Base-by-base conservation (phyloP, 2,329 filamentous ascomycete species). In the Xylaria hypoxylon region DNA sequence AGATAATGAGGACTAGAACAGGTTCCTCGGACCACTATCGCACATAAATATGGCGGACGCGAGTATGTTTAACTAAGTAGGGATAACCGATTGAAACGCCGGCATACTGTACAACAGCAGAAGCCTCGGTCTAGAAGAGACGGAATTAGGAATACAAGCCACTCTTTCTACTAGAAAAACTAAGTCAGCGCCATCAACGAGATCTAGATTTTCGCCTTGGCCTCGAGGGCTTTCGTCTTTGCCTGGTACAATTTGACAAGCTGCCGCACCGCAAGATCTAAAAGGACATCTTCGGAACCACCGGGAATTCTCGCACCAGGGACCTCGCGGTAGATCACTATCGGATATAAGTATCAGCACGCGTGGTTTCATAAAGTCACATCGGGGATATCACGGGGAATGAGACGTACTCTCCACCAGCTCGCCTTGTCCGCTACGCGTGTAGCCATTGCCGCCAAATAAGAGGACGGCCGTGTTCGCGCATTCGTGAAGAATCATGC, bases 361-460 rank as follows among this genome's bases (percentile, higher is more conserved):
- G n/a, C 33, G 22, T 3, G 19, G 2, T 17, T 11, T 44, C 2
- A 51, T 11, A 51, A 13, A n/a, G 5, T 13, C n/a, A 4, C 1
- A 24, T 31, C n/a, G 53, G n/a, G 22, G 3, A 52, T 31, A 15
- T 5, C 1, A 10, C 7, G n/a, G 40, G 22, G n/a, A 22, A 3
- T n/a, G 17, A 15, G n/a, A 87, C 86, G 83, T 81, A 87, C 89
- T 86, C 77, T 93, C 90, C 35, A 87, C 85, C 68, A 92, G 80
- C 77, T 92, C 90, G 22, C 92, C 92, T 77, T 90, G 88, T 0
- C 92, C 91, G 13, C 84, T 85, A 68, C 84, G 85, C 0, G 91
- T 92, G 71, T 88, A 92, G 0, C 91, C 91, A 74, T 90, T 92
- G 2, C 92, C 91, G 3, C 91, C 91, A 76, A 93, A 93, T 26